A percentile compares a stretch with the other conserved stretches of the same genome.
Conservation (phyloP, 306 rosid species). For the Begonia fuchsioides region DNA sequence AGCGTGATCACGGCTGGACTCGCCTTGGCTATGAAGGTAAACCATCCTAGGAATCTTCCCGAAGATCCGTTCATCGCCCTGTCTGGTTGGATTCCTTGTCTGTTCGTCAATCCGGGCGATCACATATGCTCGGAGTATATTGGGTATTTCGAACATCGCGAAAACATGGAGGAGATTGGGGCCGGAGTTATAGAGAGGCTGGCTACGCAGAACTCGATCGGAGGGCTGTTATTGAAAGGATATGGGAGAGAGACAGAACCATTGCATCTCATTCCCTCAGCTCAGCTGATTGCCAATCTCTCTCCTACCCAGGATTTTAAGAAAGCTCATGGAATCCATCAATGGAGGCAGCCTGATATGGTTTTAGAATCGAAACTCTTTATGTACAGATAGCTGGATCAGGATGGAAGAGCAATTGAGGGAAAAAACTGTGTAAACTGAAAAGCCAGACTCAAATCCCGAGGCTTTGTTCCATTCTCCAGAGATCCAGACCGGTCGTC, state of each 20-base stretch:
- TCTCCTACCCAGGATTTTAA: conserved; percentile 34
- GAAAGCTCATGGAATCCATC: conserved; percentile 91
- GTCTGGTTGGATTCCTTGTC: conserved; percentile 57
- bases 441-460: too few species aligned
- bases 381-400: conserved; percentile 22
- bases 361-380: conserved; percentile 28
- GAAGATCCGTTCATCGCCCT: conserved; percentile 46
- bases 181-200: conserved; percentile 62
- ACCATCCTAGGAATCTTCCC: conserved; percentile 19
- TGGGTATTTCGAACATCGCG: conserved; percentile 82
- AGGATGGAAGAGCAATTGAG: too few species aligned
- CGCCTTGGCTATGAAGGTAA: conserved; percentile 51
- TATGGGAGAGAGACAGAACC: conserved; percentile 64
- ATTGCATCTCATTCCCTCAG: conserved; percentile 84
- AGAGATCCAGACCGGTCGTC: too few species aligned
- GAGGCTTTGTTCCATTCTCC: too few species aligned
- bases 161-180: conserved; percentile 74
- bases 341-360: conserved; percentile 74
- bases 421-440: too few species aligned
- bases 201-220: conserved; percentile 67
- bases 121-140: conserved; percentile 59
- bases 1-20: conserved; percentile 77
- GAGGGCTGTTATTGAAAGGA: conserved; percentile 46
- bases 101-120: conserved; percentile 75
- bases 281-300: conserved; percentile 29